These are phyloP conservation scores for Suillus discolor DNA, from an alignment of 768 basidiomycete species.

Conservation along the genomic window DNA sequence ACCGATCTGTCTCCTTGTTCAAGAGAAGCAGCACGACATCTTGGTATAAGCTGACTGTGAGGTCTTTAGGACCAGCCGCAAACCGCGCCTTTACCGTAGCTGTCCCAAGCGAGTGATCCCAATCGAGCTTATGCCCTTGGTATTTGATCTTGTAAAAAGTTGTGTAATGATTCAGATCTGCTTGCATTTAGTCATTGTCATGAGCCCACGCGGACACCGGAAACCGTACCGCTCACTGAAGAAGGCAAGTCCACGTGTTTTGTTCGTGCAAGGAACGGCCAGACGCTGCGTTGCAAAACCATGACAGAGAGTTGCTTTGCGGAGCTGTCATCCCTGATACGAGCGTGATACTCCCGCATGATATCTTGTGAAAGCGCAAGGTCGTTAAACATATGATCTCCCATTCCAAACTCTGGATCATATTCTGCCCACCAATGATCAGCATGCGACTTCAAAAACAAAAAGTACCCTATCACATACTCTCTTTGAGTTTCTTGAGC, in stretches of 20 bases:
- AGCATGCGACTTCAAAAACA: constrained; percentile 18
- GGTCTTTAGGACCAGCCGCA: constrained; percentile 71
- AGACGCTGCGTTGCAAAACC: constrained; percentile 86
- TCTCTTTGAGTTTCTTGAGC: constrained; percentile 82
- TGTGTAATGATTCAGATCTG: constrained; percentile 61
- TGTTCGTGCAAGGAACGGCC: constrained; percentile 73
- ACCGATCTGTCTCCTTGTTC: constrained; percentile 70
- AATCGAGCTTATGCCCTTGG: constrained; percentile 72
- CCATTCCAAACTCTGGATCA: constrained; percentile 93
- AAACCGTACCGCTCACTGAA: constrained; percentile 38
- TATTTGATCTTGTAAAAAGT: constrained; percentile 81
- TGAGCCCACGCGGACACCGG: constrained; percentile 8
- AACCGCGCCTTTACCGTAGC: constrained; percentile 77
- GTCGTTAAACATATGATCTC: constrained; percentile 96
- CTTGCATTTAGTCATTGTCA: constrained; percentile 61
- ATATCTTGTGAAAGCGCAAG: constrained; percentile 75
- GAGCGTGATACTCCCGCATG: constrained; percentile 64
- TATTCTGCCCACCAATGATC: constrained; percentile 57
- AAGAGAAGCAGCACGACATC: constrained; percentile 85
- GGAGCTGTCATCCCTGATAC: constrained; percentile 39
- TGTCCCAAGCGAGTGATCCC: constrained; percentile 88
- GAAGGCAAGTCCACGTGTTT: constrained; percentile 55
- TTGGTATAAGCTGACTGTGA: constrained; percentile 91
- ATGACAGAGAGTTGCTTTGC: constrained; percentile 65
- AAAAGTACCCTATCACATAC: constrained; percentile 45